These are phyloP conservation scores for Oldenlandia corymbosa DNA, from an alignment of 257 asterid genomes.

Conservation along the genomic window DNA sequence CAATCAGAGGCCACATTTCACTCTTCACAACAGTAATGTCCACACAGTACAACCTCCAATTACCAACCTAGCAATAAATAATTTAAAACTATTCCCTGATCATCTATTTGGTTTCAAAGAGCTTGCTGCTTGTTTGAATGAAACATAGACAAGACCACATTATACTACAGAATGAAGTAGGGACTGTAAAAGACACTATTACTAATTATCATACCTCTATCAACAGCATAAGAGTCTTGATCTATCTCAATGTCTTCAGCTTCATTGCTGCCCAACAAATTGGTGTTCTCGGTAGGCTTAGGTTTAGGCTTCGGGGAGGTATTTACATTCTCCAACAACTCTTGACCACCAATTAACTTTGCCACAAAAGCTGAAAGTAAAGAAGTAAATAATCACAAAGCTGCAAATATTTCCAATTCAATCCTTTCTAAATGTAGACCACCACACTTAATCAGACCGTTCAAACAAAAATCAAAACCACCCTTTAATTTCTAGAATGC, in stretches of 20 bases:
- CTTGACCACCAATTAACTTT: slow-evolving; percentile 34
- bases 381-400: not conserved
- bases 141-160: not conserved
- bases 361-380: slow-evolving; percentile 63
- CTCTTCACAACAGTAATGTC: not conserved
- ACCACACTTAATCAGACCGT: too few species aligned
- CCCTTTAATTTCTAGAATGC: not conserved
- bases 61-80: not conserved
- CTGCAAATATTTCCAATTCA: not conserved
- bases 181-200: not conserved
- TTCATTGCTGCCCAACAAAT: slow-evolving; percentile 37
- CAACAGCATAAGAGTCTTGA: slow-evolving; percentile 27
- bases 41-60: not conserved
- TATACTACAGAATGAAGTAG: not conserved
- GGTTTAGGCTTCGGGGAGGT: slow-evolving; percentile 61
- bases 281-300: slow-evolving; percentile 45
- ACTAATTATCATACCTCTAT: slow-evolving; percentile 17
- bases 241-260: slow-evolving; percentile 37
- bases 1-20: slow-evolving; percentile 8
- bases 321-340: slow-evolving; percentile 38
- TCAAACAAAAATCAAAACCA: too few species aligned
- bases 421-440: not conserved
- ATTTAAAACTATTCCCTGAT: not conserved
- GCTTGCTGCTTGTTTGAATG: not conserved
- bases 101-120: not conserved